Evolutionary conservation across 805 yeast species (phyloP).

Genomic region (Candida namnaoensis): DNA sequence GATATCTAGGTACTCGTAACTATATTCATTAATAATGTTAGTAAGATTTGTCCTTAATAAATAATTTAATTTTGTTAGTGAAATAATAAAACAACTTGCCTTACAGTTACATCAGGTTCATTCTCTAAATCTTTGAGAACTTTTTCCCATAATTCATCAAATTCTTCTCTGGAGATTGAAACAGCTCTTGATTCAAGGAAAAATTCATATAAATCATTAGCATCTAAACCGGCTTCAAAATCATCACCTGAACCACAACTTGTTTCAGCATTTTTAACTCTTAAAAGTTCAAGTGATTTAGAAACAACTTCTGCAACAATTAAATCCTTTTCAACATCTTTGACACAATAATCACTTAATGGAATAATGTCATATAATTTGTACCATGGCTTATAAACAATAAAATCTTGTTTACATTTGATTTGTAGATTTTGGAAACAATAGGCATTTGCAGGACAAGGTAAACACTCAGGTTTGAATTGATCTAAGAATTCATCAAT

Average conservation of each 20-base stretch:
- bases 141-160: constrained; percentile 65
- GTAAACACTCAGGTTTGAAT: constrained; percentile 54
- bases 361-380: constrained; percentile 52
- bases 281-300: constrained; percentile 56
- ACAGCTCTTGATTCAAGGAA: constrained; percentile 29
- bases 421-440: constrained; percentile 56
- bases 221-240: constrained; percentile 40
- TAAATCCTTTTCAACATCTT: constrained; percentile 66
- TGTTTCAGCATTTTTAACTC: constrained; percentile 57
- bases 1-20: constrained; percentile 21
- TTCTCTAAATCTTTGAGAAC: constrained; percentile 51
- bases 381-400: constrained; percentile 43
- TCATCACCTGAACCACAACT: constrained; percentile 49
- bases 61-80: too few species aligned
- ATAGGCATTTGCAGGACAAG: constrained; percentile 75
- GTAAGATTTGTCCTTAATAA: constrained; percentile 5
- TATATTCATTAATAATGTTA: constrained; percentile 10
- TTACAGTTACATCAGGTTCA: constrained; percentile 67
- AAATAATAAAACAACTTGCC: constrained; percentile 47
- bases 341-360: constrained; percentile 55
- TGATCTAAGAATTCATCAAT: constrained; percentile 37
- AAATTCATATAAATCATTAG: constrained; percentile 42
- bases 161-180: constrained; percentile 39
- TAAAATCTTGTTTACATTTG: constrained; percentile 65
- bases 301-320: constrained; percentile 56